Percentiles rank a stretch among this genome's conserved stretches.
Conservation (phyloP, 1,139 yeast genomes). For the Debaryomyces udenii region DNA sequence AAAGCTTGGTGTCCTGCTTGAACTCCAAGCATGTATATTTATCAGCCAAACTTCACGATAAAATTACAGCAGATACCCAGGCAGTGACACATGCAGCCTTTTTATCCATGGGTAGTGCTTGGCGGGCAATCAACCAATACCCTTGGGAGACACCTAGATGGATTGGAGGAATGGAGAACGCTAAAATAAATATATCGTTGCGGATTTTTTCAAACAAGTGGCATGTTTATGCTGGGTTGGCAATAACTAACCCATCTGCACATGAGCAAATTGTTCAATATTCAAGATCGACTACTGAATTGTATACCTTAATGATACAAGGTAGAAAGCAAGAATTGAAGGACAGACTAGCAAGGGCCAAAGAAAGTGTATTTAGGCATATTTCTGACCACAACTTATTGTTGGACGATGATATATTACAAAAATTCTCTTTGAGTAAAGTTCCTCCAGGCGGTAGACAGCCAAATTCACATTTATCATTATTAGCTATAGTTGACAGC, state of each 20-base stretch:
- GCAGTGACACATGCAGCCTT: slow-evolving; percentile 99
- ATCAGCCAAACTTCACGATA: slow-evolving; percentile 85
- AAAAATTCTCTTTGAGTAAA: slow-evolving; percentile 76
- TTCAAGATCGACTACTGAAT: slow-evolving; percentile 79
- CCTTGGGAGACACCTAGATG: slow-evolving; percentile 92
- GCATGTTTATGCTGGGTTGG: slow-evolving; percentile 98
- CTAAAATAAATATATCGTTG: slow-evolving; percentile 88
- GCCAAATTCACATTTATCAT: slow-evolving; percentile 87
- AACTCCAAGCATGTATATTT: slow-evolving; percentile 78
- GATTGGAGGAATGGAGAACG: slow-evolving; percentile 95
- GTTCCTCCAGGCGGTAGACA: slow-evolving; percentile 70
- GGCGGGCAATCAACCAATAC: slow-evolving; percentile 80
- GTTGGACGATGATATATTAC: slow-evolving; percentile 78
- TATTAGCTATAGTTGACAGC: slow-evolving; percentile 89
- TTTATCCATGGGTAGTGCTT: slow-evolving; percentile 94
- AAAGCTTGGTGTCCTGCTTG: slow-evolving; percentile 66
- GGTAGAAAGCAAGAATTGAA: slow-evolving; percentile 61
- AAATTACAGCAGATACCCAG: slow-evolving; percentile 96
- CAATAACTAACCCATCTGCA: slow-evolving; percentile 93
- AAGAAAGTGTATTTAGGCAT: slow-evolving; percentile 74
- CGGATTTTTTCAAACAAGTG: slow-evolving; percentile 91
- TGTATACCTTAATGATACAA: slow-evolving; percentile 81
- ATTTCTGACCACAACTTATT: slow-evolving; percentile 56
- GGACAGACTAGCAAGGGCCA: slow-evolving; percentile 65
- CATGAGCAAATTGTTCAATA: slow-evolving; percentile 90